Base-by-base conservation (phyloP, 202 grass and related monocot species). In the Sporobolus alterniflorus region DNA sequence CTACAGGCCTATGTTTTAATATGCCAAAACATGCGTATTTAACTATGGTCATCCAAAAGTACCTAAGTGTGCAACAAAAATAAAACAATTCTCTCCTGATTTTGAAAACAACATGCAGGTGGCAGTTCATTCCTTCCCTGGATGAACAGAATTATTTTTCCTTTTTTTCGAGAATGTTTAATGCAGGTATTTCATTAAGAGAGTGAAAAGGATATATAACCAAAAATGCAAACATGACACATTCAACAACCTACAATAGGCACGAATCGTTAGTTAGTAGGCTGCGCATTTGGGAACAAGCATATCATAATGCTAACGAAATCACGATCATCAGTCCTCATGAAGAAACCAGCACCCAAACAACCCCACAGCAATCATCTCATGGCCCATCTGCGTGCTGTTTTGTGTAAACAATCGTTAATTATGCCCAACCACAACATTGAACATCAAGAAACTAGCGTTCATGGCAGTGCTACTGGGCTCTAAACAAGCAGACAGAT, bases 401-500 rank as follows among this genome's bases (percentile, higher is more conserved):
- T 17, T 65, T 18, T 42, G 49, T 6, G 3, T 48, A 55, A 25
- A 44, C 22, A 65, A 62, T 67, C 42, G 22, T 10, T n/a, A 30
- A 51, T 0, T 13, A 71, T 11, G 41, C 10, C 7, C 57, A 62
- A 62, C 40, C 50, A 71, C 4, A 17, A 59, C 20, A 43, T 12
- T 20, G 44, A 60, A 34, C 28, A 72, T n/a, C 32, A 3, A 4
- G 56, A 67, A 69, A 44, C 50, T 57, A 44, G 13, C 10, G 55
- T 39, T n/a, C 18, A 63, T 63, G 15, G 4, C 28, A 32, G 22
- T 32, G 11, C 0, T 31, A 25, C 9, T 75, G 18, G 12, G 4
- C 1, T 70, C 33, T 22, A 76, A 67, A 81, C 24, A 72, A 59
- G 33, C 22, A 21, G 77, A 15, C 21, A 85, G 82, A 82, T 67